phyloP scores from a whole-genome alignment of 768 basidiomycete species.

The Russula virescens region DNA sequence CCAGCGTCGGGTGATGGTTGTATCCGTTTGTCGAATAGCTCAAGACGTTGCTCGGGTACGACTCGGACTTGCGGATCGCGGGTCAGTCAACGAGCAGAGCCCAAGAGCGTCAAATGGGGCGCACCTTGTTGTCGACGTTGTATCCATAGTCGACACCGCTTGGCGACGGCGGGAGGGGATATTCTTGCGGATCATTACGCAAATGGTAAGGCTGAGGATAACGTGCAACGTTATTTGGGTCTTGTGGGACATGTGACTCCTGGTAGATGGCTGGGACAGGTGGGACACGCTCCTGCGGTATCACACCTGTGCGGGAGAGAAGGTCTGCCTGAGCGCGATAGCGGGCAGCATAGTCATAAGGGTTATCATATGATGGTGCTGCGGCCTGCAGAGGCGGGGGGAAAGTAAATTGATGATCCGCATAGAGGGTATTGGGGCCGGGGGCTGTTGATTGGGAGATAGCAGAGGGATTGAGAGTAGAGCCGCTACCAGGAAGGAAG shows the following conservation, averaged over 20 bases:
- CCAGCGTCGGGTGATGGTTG: conserved; percentile 11
- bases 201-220: conserved; percentile 17
- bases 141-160: conserved; percentile 19
- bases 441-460: conserved; percentile 1
- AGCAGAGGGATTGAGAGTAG: conserved; percentile 5
- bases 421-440: conserved; percentile 3
- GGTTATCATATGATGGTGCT: conserved; percentile 14
- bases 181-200: conserved; percentile 11
- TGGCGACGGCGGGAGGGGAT: conserved; percentile 17
- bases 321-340: conserved; percentile 45
- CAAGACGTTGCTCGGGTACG: neutral
- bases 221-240: conserved; percentile 7
- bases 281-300: conserved; percentile 23
- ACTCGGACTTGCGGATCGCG: conserved; percentile 5
- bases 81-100: conserved; percentile 11
- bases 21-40: conserved; percentile 13
- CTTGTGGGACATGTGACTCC: conserved; percentile 17
- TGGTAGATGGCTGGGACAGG: conserved; percentile 19
- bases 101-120: neutral
- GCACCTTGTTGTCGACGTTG: conserved; percentile 22
- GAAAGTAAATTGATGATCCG: conserved; percentile 22
- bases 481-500: neutral
- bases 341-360: conserved; percentile 40
- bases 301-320: conserved; percentile 34
- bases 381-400: conserved; percentile 3